Evolutionary conservation across 208 protist genomes (phyloP).

Genomic region (Entamoeba histolytica): DNA sequence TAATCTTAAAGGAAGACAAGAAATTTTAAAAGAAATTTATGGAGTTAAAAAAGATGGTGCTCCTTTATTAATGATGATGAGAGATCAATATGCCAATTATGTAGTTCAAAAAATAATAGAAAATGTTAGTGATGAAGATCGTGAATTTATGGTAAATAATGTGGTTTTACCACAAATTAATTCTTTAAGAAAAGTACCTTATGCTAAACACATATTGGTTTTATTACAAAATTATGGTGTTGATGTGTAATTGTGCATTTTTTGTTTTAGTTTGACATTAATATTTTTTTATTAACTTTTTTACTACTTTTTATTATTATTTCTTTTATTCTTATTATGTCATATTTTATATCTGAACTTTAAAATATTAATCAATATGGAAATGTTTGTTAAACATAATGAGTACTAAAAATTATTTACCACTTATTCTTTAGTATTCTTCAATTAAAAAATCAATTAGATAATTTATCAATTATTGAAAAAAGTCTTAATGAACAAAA

Average conservation of each 20-base stretch:
- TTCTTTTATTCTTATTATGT: no score
- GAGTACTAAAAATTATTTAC: no score
- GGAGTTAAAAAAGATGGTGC: no score
- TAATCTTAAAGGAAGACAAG: not conserved
- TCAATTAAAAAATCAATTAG: not conserved
- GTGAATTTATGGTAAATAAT: not conserved
- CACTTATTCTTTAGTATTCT: not conserved
- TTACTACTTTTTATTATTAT: no score
- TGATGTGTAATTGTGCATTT: not conserved
- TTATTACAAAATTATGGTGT: not conserved
- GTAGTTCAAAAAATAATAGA: not conserved
- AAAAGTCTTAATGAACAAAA: not conserved
- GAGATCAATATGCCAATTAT: not conserved
- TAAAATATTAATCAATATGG: no score
- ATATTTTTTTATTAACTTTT: no score
- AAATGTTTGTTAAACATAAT: no score
- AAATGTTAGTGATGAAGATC: not conserved
- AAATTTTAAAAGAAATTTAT: not conserved
- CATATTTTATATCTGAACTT: no score
- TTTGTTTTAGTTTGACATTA: not conserved
- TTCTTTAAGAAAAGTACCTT: not conserved
- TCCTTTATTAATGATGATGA: not conserved
- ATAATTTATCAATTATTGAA: not conserved
- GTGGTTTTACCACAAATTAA: not conserved
- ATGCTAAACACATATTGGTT: not conserved